These are phyloP conservation scores for Mycogone perniciosa DNA, from an alignment of 2,329 filamentous ascomycete species.

Conservation along the genomic window DNA sequence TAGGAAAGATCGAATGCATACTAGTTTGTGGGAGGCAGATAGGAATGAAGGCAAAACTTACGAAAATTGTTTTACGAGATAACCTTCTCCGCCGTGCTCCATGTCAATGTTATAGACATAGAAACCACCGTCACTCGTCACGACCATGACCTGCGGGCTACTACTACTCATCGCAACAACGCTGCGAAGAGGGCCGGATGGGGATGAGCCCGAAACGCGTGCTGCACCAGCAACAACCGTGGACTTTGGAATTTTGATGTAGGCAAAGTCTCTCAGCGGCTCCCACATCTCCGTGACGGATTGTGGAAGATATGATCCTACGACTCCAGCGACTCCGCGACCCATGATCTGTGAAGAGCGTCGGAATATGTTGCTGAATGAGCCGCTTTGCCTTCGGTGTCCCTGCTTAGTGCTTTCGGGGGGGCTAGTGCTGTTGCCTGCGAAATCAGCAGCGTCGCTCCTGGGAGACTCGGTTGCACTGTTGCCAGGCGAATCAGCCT, in stretches of 20 bases:
- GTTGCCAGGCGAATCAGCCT: conserved; percentile 29
- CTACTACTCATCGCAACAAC: conserved; percentile 97
- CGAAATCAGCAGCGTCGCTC: conserved; percentile 40
- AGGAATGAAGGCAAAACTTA: conserved; percentile 43
- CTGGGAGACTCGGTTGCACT: conserved; percentile 49
- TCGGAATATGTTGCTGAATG: conserved; percentile 84
- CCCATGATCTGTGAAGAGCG: conserved; percentile 92
- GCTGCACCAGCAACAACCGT: conserved; percentile 16
- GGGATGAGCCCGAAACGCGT: conserved; percentile 25
- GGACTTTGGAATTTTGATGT: conserved; percentile 79
- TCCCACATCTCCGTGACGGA: conserved; percentile 99
- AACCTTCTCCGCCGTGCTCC: conserved; percentile 89
- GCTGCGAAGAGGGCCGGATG: conserved; percentile 59
- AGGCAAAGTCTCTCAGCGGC: conserved; percentile 88
- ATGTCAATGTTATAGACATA: conserved; percentile 95
- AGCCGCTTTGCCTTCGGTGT: conserved; percentile 57
- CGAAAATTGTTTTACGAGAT: conserved; percentile 87
- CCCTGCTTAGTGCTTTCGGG: conserved; percentile 21
- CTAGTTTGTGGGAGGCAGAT: background rate
- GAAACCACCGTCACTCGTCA: conserved; percentile 91
- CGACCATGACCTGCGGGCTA: conserved; percentile 94
- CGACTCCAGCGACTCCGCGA: conserved; percentile 77
- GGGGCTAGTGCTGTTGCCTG: conserved; percentile 18
- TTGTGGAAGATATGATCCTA: conserved; percentile 86
- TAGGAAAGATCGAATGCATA: background rate